These are phyloP conservation scores for Nicotiana noctiflora DNA, from an alignment of 257 asterid genomes.

Conservation along the genomic window DNA sequence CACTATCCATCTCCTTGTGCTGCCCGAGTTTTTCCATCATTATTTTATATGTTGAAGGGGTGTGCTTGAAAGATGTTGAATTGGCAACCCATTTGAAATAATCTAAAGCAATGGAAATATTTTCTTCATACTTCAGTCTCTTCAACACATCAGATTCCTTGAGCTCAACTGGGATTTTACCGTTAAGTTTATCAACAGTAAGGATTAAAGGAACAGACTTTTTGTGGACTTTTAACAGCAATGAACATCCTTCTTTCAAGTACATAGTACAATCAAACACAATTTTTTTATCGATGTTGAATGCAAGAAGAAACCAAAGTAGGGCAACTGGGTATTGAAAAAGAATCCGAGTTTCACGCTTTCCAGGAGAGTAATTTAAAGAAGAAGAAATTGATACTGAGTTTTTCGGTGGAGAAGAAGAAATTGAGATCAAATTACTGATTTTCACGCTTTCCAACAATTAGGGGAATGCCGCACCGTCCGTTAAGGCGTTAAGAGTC, in stretches of 20 bases:
- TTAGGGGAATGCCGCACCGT: neutral
- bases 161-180: conserved; percentile 24
- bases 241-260: conserved; percentile 66
- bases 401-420: neutral
- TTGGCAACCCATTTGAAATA: conserved; percentile 55
- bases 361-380: neutral
- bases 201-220: conserved; percentile 60
- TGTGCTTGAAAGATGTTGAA: conserved; percentile 63
- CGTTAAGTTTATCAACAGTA: conserved; percentile 10
- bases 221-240: conserved; percentile 54
- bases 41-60: conserved; percentile 50
- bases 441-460: neutral
- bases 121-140: conserved; percentile 42
- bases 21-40: conserved; percentile 72
- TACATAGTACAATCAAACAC: conserved; percentile 25
- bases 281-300: neutral
- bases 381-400: neutral
- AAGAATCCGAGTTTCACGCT: neutral
- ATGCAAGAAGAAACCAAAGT: neutral
- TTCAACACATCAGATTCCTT: conserved; percentile 57
- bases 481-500: neutral
- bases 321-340: neutral
- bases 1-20: conserved; percentile 50
- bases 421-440: neutral
- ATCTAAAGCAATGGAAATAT: conserved; percentile 43